Conservation (phyloP, 2,329 filamentous ascomycete genomes). For the Mycosphaerella sp. region DNA sequence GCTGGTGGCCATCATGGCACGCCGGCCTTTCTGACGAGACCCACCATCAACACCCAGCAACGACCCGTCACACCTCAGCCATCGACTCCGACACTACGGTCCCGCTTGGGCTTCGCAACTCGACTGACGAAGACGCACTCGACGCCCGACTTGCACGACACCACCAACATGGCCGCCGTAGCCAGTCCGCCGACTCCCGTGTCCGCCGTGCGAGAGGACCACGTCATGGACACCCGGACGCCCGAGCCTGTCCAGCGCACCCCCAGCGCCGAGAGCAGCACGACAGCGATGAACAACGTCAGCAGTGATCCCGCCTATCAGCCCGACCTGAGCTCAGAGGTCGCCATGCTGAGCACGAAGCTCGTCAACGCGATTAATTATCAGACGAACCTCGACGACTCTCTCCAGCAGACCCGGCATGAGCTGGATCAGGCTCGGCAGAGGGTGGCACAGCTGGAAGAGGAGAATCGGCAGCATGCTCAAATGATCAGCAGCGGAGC, state of each 20-base stretch:
- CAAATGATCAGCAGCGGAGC: slow-evolving; percentile 65
- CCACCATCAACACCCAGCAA: neutral
- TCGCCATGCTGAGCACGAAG: slow-evolving; percentile 87
- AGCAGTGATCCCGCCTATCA: slow-evolving; percentile 35
- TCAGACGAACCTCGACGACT: slow-evolving; percentile 87
- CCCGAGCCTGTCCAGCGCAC: slow-evolving; percentile 32
- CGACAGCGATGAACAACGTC: slow-evolving; percentile 28
- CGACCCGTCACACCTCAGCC: neutral
- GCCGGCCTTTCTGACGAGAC: slow-evolving; percentile 1
- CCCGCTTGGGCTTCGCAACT: slow-evolving; percentile 17
- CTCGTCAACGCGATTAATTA: slow-evolving; percentile 97
- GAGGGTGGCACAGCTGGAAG: slow-evolving; percentile 63
- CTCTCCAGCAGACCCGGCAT: slow-evolving; percentile 70
- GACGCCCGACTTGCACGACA: slow-evolving; percentile 22
- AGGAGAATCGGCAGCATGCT: slow-evolving; percentile 62
- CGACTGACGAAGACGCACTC: slow-evolving; percentile 23
- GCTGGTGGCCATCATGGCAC: neutral
- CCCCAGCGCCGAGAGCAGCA: slow-evolving; percentile 31
- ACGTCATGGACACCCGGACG: slow-evolving; percentile 41
- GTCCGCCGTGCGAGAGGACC: slow-evolving; percentile 21
- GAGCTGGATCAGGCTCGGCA: slow-evolving; percentile 70
- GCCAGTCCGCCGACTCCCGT: slow-evolving; percentile 12
- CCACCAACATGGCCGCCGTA: slow-evolving; percentile 20
- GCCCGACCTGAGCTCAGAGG: slow-evolving; percentile 64
- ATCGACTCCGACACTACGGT: neutral